Percentiles rank a stretch among this genome's conserved stretches.
phyloP scores from a whole-genome alignment of 768 basidiomycete species.

The Xerocomellus chrysenteron region DNA sequence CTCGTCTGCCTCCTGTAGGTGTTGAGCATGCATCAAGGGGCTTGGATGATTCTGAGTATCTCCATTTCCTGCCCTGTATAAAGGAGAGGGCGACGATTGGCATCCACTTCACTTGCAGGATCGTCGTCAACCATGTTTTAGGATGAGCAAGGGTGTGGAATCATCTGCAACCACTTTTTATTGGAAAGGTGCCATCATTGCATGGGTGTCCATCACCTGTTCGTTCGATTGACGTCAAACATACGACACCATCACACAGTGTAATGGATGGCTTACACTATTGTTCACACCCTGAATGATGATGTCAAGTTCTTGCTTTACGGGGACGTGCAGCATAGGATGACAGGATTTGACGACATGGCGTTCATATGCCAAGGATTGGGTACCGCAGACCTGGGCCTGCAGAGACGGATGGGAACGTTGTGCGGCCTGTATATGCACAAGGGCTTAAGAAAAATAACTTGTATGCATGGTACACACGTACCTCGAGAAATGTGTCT shows the following conservation, averaged over 20 bases:
- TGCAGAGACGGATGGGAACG: conserved; percentile 70
- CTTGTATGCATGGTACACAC: neutral
- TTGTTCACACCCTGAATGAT: conserved; percentile 86
- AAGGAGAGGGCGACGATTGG: neutral
- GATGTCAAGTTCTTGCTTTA: conserved; percentile 73
- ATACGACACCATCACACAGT: neutral
- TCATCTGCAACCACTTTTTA: conserved; percentile 52
- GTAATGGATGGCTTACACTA: conserved; percentile 54
- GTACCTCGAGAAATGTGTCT: too few relatives aligned
- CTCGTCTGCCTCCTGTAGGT: too few relatives aligned
- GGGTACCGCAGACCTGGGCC: conserved; percentile 69
- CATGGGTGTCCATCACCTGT: conserved; percentile 90
- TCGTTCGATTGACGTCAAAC: neutral
- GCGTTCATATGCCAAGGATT: conserved; percentile 57
- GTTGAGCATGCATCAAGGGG: too few relatives aligned
- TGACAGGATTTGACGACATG: conserved; percentile 59
- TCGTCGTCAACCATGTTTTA: neutral
- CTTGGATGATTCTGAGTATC: conserved; percentile 2
- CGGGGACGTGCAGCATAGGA: conserved; percentile 78
- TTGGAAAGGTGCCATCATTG: conserved; percentile 92
- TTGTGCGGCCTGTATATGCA: conserved; percentile 48
- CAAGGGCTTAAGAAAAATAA: neutral
- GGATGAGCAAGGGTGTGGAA: neutral
- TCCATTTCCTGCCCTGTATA: conserved; percentile 13
- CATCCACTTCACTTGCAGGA: neutral